These are phyloP conservation scores for Phlebiopsis gigantea DNA, from an alignment of 768 basidiomycete genomes.

Conservation along the genomic window DNA sequence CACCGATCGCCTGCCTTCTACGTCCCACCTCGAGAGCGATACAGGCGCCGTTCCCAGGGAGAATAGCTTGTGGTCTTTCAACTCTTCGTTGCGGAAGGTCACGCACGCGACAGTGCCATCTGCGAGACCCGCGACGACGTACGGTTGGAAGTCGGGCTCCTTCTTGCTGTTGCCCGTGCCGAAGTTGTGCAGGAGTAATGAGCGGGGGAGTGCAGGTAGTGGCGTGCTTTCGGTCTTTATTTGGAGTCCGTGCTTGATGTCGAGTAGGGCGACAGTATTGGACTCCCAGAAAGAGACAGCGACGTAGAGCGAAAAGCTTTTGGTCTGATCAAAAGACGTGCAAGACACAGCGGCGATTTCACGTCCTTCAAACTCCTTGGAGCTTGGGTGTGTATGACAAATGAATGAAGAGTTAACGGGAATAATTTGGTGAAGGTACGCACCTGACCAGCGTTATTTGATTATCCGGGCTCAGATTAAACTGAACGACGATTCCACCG, in stretches of 20 bases:
- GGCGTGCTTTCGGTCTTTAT: constrained; percentile 21
- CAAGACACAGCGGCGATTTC: constrained; percentile 76
- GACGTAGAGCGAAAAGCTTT: constrained; percentile 42
- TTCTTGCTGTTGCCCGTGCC: constrained; percentile 32
- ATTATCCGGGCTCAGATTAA: constrained; percentile 41
- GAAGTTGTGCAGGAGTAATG: constrained; percentile 56
- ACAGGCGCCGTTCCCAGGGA: constrained; percentile 68
- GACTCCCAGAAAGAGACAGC: constrained; percentile 76
- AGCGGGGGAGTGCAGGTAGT: constrained; percentile 42
- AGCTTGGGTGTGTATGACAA: background rate
- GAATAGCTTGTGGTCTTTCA: constrained; percentile 51
- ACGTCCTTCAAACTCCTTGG: constrained; percentile 3
- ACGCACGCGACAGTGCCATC: constrained; percentile 70
- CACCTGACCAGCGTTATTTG: constrained; percentile 31
- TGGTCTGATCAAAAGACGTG: constrained; percentile 43
- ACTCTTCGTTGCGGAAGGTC: constrained; percentile 25
- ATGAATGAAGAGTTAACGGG: too few relatives aligned
- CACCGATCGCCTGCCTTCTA: constrained; percentile 51
- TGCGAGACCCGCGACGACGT: constrained; percentile 68
- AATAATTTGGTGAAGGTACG: constrained; percentile 13
- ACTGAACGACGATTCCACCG: constrained; percentile 44
- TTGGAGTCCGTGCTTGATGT: constrained; percentile 29
- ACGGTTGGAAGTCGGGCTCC: constrained; percentile 36
- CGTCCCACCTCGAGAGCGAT: constrained; percentile 45
- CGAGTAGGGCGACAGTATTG: constrained; percentile 55